Conservation (phyloP, 805 yeast species). For the Yarrowia sp. region DNA sequence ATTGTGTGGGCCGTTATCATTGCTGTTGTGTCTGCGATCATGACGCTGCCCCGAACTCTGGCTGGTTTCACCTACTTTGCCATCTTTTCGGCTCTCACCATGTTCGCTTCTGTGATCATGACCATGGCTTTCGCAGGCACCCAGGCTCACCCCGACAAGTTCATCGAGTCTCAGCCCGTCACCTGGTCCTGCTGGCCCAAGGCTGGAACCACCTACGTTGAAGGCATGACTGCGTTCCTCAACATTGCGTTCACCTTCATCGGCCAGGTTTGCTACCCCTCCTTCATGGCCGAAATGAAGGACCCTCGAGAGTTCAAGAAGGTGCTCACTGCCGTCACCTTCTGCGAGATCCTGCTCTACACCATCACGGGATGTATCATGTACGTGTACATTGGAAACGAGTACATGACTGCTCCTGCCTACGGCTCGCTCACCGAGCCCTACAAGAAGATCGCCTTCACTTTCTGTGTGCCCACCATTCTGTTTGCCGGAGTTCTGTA, state of each 20-base stretch:
- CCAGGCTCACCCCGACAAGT: slow-evolving; percentile 58
- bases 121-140: slow-evolving; percentile 62
- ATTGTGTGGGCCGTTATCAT: slow-evolving; percentile 61
- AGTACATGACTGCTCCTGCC: slow-evolving; percentile 64
- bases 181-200: slow-evolving; percentile 59
- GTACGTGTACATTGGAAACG: slow-evolving; percentile 63
- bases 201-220: slow-evolving; percentile 60
- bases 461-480: slow-evolving; percentile 68
- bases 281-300: slow-evolving; percentile 66
- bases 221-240: slow-evolving; percentile 62
- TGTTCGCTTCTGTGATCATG: slow-evolving; percentile 62
- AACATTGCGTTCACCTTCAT: slow-evolving; percentile 69
- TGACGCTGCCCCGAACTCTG: slow-evolving; percentile 65
- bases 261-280: slow-evolving; percentile 69
- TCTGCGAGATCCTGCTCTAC: slow-evolving; percentile 58
- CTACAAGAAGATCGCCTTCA: slow-evolving; percentile 62
- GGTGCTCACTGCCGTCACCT: slow-evolving; percentile 61
- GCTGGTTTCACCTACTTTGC: slow-evolving; percentile 60
- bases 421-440: slow-evolving; percentile 59
- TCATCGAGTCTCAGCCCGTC: slow-evolving; percentile 52
- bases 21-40: slow-evolving; percentile 57
- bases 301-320: slow-evolving; percentile 64
- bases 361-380: slow-evolving; percentile 64
- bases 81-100: slow-evolving; percentile 61
- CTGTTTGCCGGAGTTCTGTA: slow-evolving; percentile 63